Evolutionary conservation across 2,329 filamentous ascomycete species (phyloP), one percentile per base, ranked within the genome.

Genomic region (Talaromyces albobiverticillius): DNA sequence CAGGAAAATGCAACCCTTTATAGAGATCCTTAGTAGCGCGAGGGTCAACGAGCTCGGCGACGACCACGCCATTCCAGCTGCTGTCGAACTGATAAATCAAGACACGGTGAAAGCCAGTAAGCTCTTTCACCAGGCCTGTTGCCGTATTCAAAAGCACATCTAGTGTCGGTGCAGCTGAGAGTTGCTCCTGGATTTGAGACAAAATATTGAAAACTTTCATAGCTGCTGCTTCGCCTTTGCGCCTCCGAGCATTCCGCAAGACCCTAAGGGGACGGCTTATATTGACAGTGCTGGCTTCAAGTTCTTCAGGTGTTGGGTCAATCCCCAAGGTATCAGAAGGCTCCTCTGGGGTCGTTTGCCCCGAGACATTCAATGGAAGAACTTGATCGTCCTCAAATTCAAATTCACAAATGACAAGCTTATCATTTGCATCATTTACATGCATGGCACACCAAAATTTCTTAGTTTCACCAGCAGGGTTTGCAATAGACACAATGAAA

Each of bases 171-270:
- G 90, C 89, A 23, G 84, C 82, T 4, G 88, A 82, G 11, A 96
- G 76, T 67, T 95, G 91, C 62, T 95, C 90, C 67, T 95, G 90
- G 1, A 96, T 87, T 67, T 96, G 91, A 1, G 88, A 90, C 82
- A 95, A 89, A 59, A 95, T 91, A 69, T 94, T 91, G 68, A 95
- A 95, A 0, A 95, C 88, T 62, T 95, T 89, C 89, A 95, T 94
- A 0, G 89, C 88, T 90, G 93, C 89, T 4, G 88, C 88, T 64
- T 92, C 88, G 5, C 88, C 88, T 61, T 85, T 83, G 47, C 85
- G 79, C 65, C 88, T 90, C n/a, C 88, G 80, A 0, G 88, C 87
- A 63, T 85, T 89, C 45, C 88, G 77, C 31, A 92, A 66, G 1
- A 92, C 84, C 46, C 89, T 79, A 14, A 94, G 73, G 8, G 89